Evolutionary conservation across 1,284 basidiomycete species (phyloP).

Genomic region (Tilletiopsis washingtonensis): DNA sequence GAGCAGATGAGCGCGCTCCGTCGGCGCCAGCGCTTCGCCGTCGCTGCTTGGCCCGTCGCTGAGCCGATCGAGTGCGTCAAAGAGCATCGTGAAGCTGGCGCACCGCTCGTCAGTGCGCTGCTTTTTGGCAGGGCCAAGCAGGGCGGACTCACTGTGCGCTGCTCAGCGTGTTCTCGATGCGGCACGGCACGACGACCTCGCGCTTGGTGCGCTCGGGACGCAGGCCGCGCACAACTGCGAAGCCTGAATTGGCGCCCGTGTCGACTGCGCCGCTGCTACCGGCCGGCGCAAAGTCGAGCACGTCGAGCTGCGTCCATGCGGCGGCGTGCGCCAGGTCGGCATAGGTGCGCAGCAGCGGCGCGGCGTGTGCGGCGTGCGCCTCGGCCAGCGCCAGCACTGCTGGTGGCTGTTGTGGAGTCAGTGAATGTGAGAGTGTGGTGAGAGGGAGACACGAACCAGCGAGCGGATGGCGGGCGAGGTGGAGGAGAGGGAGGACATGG

Average conservation of each 20-base stretch:
- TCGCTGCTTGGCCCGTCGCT: neutral
- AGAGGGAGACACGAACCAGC: no score
- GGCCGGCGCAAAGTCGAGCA: constrained; percentile 8
- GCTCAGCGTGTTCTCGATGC: neutral
- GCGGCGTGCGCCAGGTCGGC: constrained; percentile 42
- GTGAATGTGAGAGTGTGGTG: no score
- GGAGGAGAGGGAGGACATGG: no score
- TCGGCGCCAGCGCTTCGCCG: neutral
- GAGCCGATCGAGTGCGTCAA: neutral
- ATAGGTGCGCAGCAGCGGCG: constrained; percentile 42
- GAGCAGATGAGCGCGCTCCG: constrained; percentile 15
- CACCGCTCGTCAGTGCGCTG: neutral
- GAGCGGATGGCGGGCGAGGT: no score
- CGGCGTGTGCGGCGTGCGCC: constrained; percentile 33
- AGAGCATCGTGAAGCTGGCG: neutral
- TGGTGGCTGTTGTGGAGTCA: no score
- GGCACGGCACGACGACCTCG: constrained; percentile 3
- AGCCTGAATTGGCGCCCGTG: neutral
- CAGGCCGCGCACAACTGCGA: neutral
- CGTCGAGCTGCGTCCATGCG: constrained; percentile 29
- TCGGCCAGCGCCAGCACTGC: neutral
- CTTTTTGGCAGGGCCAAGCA: neutral
- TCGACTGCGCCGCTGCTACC: neutral
- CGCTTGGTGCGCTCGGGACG: neutral
- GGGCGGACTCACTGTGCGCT: neutral